phyloP scores from a whole-genome alignment of 1,139 yeast genomes.

The Geotrichum bryndzae region DNA sequence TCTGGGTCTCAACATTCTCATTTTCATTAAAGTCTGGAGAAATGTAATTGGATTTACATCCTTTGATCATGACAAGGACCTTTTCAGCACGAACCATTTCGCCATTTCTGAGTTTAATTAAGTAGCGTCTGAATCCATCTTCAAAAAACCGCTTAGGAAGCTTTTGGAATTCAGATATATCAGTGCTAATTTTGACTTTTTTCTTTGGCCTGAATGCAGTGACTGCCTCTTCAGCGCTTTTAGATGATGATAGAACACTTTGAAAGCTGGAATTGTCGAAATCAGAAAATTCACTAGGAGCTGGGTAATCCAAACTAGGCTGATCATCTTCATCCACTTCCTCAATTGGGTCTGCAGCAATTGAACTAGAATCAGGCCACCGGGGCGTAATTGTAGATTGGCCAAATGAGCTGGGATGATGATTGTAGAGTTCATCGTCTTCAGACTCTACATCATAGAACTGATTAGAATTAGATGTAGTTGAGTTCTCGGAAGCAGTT shows the following conservation, averaged over 20 bases:
- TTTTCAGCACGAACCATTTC: slow-evolving; percentile 59
- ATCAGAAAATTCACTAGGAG: not conserved
- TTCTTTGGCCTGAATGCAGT: not conserved
- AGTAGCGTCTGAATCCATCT: not conserved
- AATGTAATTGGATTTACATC: slow-evolving; percentile 28
- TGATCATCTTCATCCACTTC: not conserved
- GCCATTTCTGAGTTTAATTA: slow-evolving; percentile 38
- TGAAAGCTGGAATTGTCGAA: not conserved
- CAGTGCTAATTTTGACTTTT: not conserved
- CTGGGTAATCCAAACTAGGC: not conserved
- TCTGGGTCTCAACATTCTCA: slow-evolving; percentile 48
- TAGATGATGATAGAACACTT: not conserved
- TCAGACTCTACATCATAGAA: not conserved
- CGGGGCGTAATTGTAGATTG: not conserved
- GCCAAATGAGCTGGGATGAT: not conserved
- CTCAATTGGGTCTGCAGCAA: not conserved
- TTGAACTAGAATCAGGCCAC: not conserved
- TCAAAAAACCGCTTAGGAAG: not conserved
- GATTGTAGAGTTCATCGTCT: not conserved
- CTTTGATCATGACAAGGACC: slow-evolving; percentile 57
- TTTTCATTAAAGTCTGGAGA: slow-evolving; percentile 40
- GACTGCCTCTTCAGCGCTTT: not conserved
- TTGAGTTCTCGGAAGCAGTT: not conserved
- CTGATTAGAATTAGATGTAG: not conserved
- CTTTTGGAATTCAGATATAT: not conserved